phyloP scores from a whole-genome alignment of 768 basidiomycete genomes.

The Baorangia bicolor region DNA sequence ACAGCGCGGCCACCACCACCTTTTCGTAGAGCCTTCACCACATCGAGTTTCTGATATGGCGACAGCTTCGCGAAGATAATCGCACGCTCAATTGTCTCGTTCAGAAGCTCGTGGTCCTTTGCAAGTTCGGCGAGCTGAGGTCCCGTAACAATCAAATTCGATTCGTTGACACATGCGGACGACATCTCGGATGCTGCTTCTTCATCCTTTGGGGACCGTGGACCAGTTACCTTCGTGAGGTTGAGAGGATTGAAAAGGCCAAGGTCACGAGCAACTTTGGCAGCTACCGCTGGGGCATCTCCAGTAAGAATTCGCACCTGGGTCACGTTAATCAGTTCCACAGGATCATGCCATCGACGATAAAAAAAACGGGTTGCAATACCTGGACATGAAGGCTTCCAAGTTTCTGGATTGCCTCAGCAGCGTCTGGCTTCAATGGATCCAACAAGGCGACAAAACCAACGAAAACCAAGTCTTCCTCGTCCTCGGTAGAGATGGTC shows the following conservation, averaged over 20 bases:
- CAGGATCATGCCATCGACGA: neutral
- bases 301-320: slow-evolving; percentile 39
- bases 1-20: slow-evolving; percentile 29
- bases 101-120: slow-evolving; percentile 25
- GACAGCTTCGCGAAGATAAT: slow-evolving; percentile 34
- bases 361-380: neutral
- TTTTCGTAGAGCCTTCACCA: slow-evolving; percentile 30
- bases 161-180: slow-evolving; percentile 17
- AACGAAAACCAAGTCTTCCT: slow-evolving; percentile 30
- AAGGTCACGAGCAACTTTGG: slow-evolving; percentile 38
- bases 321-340: slow-evolving; percentile 4
- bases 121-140: slow-evolving; percentile 29
- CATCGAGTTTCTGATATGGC: slow-evolving; percentile 34
- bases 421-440: slow-evolving; percentile 33
- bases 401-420: slow-evolving; percentile 30
- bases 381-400: slow-evolving; percentile 32
- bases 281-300: slow-evolving; percentile 35
- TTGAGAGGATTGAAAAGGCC: slow-evolving; percentile 30
- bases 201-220: slow-evolving; percentile 24
- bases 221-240: neutral
- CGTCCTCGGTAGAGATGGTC: slow-evolving; percentile 23
- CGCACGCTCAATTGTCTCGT: slow-evolving; percentile 31
- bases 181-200: slow-evolving; percentile 16
- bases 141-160: slow-evolving; percentile 28
- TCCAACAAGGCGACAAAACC: slow-evolving; percentile 32